phyloP scores from a whole-genome alignment of 805 yeast genomes.

The Lipomyces orientalis region DNA sequence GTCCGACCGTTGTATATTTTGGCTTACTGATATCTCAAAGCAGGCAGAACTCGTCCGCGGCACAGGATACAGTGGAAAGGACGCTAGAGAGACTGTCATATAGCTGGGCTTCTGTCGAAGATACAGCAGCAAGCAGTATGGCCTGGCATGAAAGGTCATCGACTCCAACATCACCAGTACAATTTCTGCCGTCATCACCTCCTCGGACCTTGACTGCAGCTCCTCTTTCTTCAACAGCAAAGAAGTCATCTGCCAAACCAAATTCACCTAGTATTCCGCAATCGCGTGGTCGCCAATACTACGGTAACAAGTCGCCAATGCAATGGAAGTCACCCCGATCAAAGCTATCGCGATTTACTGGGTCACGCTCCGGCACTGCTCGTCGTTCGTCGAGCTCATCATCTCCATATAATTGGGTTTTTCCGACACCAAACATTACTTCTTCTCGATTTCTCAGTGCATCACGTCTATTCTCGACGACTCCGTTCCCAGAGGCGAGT shows the following conservation, averaged over 20 bases:
- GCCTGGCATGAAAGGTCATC: neutral
- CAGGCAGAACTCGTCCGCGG: neutral
- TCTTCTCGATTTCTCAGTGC: neutral
- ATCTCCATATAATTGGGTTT: slow-evolving; percentile 27
- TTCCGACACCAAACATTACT: slow-evolving; percentile 16
- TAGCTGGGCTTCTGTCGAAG: neutral
- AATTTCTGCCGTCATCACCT: neutral
- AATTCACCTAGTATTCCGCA: neutral
- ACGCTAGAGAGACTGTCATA: neutral
- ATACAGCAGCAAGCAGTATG: neutral
- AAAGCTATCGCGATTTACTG: slow-evolving; percentile 8
- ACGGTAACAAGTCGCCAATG: neutral
- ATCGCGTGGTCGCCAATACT: neutral
- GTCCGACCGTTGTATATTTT: neutral
- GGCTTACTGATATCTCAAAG: neutral
- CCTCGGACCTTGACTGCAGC: neutral
- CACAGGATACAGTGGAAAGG: neutral
- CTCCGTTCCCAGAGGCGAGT: neutral
- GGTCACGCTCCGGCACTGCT: slow-evolving; percentile 6
- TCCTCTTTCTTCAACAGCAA: slow-evolving; percentile 2
- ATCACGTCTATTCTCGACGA: neutral
- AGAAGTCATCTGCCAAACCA: neutral
- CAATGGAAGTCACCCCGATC: slow-evolving; percentile 18
- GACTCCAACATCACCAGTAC: neutral
- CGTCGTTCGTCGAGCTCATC: slow-evolving; percentile 14